Conservation (phyloP, 1,284 basidiomycete species). For the Rhodotorula sp. region DNA sequence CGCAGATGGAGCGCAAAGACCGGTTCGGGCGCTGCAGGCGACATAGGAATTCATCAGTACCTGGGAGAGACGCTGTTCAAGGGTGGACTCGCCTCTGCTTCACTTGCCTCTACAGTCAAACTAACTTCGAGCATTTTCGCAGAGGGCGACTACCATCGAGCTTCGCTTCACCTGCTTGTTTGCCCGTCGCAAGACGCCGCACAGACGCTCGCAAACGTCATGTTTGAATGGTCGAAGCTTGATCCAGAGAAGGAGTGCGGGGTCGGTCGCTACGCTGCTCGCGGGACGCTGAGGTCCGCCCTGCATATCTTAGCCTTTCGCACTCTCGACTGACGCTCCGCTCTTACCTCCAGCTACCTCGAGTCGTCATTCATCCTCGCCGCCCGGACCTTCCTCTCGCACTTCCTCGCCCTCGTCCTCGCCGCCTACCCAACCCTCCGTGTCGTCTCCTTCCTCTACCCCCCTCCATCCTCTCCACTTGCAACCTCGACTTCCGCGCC, state of each 20-base stretch:
- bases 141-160: conserved; percentile 71
- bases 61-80: conserved; percentile 82
- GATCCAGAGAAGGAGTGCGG: conserved; percentile 45
- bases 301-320: too few relatives aligned
- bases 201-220: conserved; percentile 75
- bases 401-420: conserved; percentile 65
- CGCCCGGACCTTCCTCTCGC: conserved; percentile 74
- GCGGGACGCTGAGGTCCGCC: conserved; percentile 76
- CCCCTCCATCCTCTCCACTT: conserved; percentile 31
- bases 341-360: conserved; percentile 61
- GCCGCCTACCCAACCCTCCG: conserved; percentile 52
- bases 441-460: conserved; percentile 52
- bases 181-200: conserved; percentile 84
- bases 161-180: conserved; percentile 75
- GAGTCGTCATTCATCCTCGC: conserved; percentile 81
- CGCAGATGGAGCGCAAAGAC: conserved; percentile 75
- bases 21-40: conserved; percentile 74
- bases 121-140: neutral
- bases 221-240: conserved; percentile 67
- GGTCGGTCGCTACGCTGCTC: conserved; percentile 68
- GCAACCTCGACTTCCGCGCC: conserved; percentile 39
- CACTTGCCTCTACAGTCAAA: neutral
- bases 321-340: neutral
- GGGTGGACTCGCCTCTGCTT: conserved; percentile 56
- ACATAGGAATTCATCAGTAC: conserved; percentile 80